A percentile compares a stretch with the other conserved stretches of the same genome.
Conservation (phyloP, 257 asterid genomes). For the Scutellaria minor region DNA sequence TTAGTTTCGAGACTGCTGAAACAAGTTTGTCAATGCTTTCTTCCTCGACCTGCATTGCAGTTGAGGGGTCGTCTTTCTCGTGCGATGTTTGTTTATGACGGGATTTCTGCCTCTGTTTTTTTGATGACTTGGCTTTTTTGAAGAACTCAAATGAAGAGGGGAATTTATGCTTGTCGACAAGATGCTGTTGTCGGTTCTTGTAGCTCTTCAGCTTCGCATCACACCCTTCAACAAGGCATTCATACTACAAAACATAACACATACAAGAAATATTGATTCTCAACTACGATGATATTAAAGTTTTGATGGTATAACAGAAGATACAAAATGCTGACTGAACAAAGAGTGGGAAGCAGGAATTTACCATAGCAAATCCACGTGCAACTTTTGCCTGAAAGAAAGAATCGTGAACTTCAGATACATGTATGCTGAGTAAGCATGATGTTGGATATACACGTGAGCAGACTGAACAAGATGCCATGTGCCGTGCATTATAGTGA, state of each 20-base stretch:
- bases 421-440: conserved; percentile 84
- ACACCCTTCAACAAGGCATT: conserved; percentile 97
- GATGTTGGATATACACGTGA: conserved; percentile 91
- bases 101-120: conserved; percentile 74
- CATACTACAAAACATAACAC: conserved; percentile 57
- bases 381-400: conserved; percentile 95
- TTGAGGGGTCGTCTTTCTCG: conserved; percentile 48
- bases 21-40: conserved; percentile 67
- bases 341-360: conserved; percentile 14
- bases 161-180: conserved; percentile 87
- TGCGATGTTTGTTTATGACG: conserved; percentile 44
- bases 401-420: conserved; percentile 95
- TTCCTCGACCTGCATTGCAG: conserved; percentile 79
- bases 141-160: conserved; percentile 82
- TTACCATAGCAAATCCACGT: conserved; percentile 88
- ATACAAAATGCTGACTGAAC: conserved; percentile 17
- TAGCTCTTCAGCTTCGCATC: conserved; percentile 79
- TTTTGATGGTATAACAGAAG: conserved; percentile 4
- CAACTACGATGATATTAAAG: background rate
- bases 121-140: conserved; percentile 81
- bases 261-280: background rate
- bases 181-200: conserved; percentile 91
- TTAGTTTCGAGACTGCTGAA: conserved; percentile 81
- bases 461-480: conserved; percentile 93
- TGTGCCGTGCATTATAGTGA: conserved; percentile 85